These are phyloP conservation scores for Pisolithus orientalis DNA, from an alignment of 768 basidiomycete species.

Conservation along the genomic window DNA sequence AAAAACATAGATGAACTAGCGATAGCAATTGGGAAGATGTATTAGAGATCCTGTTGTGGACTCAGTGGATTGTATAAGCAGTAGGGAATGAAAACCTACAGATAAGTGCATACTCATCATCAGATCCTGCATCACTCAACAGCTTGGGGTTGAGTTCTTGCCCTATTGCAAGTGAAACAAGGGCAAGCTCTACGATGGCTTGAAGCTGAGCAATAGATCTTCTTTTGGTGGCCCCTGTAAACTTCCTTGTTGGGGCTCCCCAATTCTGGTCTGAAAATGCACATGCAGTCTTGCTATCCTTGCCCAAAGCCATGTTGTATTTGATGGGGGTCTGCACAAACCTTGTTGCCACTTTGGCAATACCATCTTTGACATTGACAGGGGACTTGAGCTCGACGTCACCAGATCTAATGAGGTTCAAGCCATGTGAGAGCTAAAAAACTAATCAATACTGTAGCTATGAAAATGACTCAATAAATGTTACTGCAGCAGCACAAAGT, in stretches of 20 bases:
- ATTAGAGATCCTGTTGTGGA: too few relatives aligned
- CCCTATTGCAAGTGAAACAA: too few relatives aligned
- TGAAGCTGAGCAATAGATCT: neutral
- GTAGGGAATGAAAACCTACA: too few relatives aligned
- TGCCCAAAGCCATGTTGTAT: slow-evolving; percentile 4
- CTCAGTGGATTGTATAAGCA: too few relatives aligned
- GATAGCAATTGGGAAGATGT: too few relatives aligned
- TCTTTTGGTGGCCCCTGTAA: neutral
- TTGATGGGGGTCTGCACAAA: neutral
- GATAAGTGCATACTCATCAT: neutral
- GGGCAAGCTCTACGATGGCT: too few relatives aligned
- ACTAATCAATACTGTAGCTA: neutral
- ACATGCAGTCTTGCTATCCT: slow-evolving; percentile 1
- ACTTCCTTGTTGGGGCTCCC: neutral
- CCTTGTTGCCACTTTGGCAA: neutral
- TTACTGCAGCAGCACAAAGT: neutral
- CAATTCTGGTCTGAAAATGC: slow-evolving; percentile 7
- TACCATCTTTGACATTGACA: neutral
- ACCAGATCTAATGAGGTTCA: neutral
- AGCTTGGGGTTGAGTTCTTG: neutral
- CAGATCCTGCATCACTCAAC: neutral
- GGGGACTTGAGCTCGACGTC: neutral
- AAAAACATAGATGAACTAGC: too few relatives aligned
- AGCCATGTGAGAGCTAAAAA: neutral
- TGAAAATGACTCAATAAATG: neutral